Base-by-base conservation (phyloP, 768 basidiomycete species). In the Podaxis sp. region DNA sequence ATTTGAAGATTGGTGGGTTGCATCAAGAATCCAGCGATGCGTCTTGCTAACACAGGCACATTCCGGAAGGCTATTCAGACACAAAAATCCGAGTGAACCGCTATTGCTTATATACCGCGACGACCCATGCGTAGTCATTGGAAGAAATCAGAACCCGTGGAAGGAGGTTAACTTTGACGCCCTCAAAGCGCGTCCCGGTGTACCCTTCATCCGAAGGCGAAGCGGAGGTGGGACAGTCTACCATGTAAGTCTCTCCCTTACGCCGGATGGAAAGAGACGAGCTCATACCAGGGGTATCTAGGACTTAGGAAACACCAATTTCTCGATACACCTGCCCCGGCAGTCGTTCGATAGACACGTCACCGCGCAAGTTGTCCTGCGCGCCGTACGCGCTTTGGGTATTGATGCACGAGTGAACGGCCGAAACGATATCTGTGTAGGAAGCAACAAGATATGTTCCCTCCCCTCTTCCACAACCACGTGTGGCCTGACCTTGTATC, bases 301-400 rank as follows among this genome's bases (percentile, higher is more conserved):
- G 97, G 97, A 99, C 69, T 75, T 95, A 16, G 97, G 97, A 14
- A 99, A 99, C 71, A 95, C 94, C 1, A 98, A 98, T 70, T 98
- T 93, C 72, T 97, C 95, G 0, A 90, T 99, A 61, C 91, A 97
- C 64, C 79, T 96, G 11, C 89, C 96, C 0, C 83, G 96, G 4
- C 67, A 78, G 4, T 78, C 87, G 0, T 98, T 99, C 64, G 86
- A 96, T 69, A 82, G 95, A 36, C 79, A 83, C 36, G 80, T 77
- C 18, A 95, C 95, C 0, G 89, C 92, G 0, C 80, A 86, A 59
- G 75, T 95, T n/a, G 78, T 95, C 25, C 78, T 90, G 16, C 77
- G 84, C 11, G 95, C 95, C 5, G 82, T 98, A 13, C 82, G 83
- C 13, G 78, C 85, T 11, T 72, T 98, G n/a, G 89, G 84, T 2